Percentiles rank a stretch among this genome's conserved stretches.
These are phyloP conservation scores for Scedosporium apiospermum DNA, from an alignment of 2,329 filamentous ascomycete species.

Conservation along the genomic window DNA sequence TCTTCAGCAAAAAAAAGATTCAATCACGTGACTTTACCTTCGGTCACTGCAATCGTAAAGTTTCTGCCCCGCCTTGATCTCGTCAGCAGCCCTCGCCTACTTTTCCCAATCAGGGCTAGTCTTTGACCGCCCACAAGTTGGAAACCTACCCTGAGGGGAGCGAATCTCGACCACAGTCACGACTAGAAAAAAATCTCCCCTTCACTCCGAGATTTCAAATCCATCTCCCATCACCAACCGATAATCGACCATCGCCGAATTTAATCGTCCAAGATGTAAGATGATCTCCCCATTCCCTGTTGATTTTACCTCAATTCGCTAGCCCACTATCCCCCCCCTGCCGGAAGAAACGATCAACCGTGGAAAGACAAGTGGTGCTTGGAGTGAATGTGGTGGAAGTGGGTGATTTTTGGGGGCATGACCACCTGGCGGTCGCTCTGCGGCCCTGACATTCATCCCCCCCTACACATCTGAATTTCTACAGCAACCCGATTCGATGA, in stretches of 20 bases:
- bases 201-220: not conserved
- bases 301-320: not conserved
- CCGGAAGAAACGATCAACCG: not conserved
- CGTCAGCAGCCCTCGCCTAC: slow-evolving; percentile 4
- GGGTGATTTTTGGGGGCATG: not conserved
- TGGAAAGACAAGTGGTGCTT: not conserved
- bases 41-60: not conserved
- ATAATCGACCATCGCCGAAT: slow-evolving; percentile 6
- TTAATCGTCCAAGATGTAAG: slow-evolving; percentile 5
- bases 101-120: slow-evolving; percentile 7
- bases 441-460: not conserved
- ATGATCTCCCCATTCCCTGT: not conserved
- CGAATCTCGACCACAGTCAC: slow-evolving; percentile 1
- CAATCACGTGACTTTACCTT: not conserved
- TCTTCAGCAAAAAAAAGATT: too few relatives aligned
- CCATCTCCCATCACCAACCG: slow-evolving; percentile 2
- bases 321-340: not conserved
- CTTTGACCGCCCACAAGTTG: slow-evolving; percentile 6
- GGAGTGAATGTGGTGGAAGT: not conserved
- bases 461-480: not conserved
- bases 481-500: not conserved
- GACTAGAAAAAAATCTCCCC: slow-evolving; percentile 2
- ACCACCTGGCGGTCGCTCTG: not conserved
- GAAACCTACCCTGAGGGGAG: slow-evolving; percentile 6
- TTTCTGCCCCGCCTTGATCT: slow-evolving; percentile 1